Evolutionary conservation across 2,329 filamentous ascomycete species (phyloP), one percentile per base, ranked within the genome.

Genomic region (Hypoxylon sp.): DNA sequence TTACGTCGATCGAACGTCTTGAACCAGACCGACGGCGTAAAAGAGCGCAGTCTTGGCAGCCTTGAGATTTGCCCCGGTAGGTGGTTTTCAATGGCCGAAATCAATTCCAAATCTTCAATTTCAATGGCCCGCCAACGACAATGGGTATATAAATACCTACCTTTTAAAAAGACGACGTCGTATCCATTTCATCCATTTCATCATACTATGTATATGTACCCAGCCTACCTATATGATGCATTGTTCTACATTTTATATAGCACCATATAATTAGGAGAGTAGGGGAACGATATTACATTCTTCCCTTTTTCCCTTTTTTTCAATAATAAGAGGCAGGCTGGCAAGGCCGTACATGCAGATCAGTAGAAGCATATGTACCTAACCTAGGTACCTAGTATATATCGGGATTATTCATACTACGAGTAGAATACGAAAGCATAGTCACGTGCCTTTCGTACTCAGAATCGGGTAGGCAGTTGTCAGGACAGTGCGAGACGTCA

Each of bases 71-170:
- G 53, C 38, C 13, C 30, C 28, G 9, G 25, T 57, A 49, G 48
- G 49, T 5, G 28, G 45, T 58, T 63, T 61, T 43, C 34, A 53
- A 64, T 41, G 60, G 23, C 66, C 61, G 65, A 63, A 36, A 56
- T 55, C 23, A 51, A 66, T 69, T 67, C 55, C 56, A 59, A 57
- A 55, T 68, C 25, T 43, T 25, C 41, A 36, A 41, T 41, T 45
- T 50, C 19, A 41, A 25, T 25, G 14, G 17, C 23, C 48, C 28
- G 2, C 11, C 28, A 30, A 21, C 13, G 14, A 11, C 43, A 21
- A 53, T 38, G 48, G 53, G 21, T 30, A 28, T 58, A 50, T 62
- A 45, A 36, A 23, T 56, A 30, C 13, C 14, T 51, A 13, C 23
- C 6, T 11, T 7, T 48, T 38, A 21, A 49, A n/a, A 28, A 4